Base-by-base conservation (phyloP, 331 rosid species). In the Arachis monticola region DNA sequence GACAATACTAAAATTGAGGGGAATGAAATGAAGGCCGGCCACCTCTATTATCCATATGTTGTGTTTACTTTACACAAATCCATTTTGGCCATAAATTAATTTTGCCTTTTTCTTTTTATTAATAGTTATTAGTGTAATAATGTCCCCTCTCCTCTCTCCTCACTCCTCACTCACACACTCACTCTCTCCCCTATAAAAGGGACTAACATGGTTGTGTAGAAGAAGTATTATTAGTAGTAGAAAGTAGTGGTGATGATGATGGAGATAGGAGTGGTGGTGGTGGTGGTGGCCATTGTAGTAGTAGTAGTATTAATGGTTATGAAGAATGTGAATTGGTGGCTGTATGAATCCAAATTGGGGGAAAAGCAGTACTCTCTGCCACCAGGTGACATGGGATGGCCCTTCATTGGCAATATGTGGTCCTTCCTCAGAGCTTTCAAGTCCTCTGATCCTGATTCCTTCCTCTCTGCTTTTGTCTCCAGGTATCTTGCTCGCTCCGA, bases 321-420 rank as follows among this genome's bases (percentile, higher is more conserved):
- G 89, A 97, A 96, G 87, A 83, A 78, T 13, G 81, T 68, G 3
- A 91, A 91, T 73, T 53, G 84, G 94, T 89, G 87, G 89, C 64
- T 93, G 0, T 87, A 89, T 65, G 98, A 91, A 56, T 79, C 87
- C 7, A 72, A 79, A 67, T 64, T 93, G 62, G 95, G 97, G 10
- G 82, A 32, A 2, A 82, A 64, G 78, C 86, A 79, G 78, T 69
- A 77, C 81, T 80, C 82, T 70, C 82, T 93, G 8, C 98, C 98
- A 10, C 98, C 98, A 0, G 98, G 98, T 53, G 96, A 93, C 75
- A 67, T 91, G 88, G 98, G 98, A 0, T 88, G 85, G 93, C 98
- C 97, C 76, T 82, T 89, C 83, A 79, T 93, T 46, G 98, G 98
- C 41, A 93, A 91, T 64, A 93, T 93, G 98, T 89, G 92, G 91